Evolutionary conservation across 768 basidiomycete species (phyloP).

Genomic region (Tulasnella sp.): DNA sequence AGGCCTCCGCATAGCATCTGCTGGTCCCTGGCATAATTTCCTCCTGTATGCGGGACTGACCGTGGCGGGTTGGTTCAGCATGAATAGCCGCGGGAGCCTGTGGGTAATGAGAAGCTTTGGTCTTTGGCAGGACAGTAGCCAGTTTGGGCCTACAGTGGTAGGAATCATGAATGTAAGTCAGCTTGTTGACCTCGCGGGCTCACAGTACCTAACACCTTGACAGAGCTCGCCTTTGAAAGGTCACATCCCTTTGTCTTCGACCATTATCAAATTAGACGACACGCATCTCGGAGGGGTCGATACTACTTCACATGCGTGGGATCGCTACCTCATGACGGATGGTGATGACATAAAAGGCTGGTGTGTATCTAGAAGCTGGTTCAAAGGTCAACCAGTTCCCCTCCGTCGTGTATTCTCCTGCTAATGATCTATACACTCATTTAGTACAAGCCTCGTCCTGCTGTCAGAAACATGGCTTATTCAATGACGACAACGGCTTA

Average conservation of each 20-base stretch:
- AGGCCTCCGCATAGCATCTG: constrained; percentile 53
- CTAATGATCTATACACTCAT: not conserved
- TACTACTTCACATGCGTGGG: constrained; percentile 36
- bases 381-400: constrained; percentile 25
- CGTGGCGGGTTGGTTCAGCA: constrained; percentile 21
- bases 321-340: constrained; percentile 31
- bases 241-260: constrained; percentile 44
- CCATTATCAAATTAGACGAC: constrained; percentile 63
- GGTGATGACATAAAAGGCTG: constrained; percentile 37
- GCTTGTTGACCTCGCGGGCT: not conserved
- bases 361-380: constrained; percentile 39
- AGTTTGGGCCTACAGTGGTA: constrained; percentile 45
- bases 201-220: not conserved
- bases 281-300: constrained; percentile 30
- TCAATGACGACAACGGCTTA: constrained; percentile 7
- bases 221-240: constrained; percentile 53
- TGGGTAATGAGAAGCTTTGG: constrained; percentile 26
- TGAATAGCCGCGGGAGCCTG: constrained; percentile 14
- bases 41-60: constrained; percentile 29
- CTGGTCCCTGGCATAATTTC: constrained; percentile 74
- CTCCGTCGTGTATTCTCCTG: not conserved
- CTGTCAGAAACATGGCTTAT: not conserved
- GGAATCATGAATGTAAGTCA: constrained; percentile 42
- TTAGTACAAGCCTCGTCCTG: constrained; percentile 3
- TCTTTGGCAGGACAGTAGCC: constrained; percentile 47